Conservation (phyloP, 192 early-diverging fungal species). For the Coemansia aciculifera region DNA sequence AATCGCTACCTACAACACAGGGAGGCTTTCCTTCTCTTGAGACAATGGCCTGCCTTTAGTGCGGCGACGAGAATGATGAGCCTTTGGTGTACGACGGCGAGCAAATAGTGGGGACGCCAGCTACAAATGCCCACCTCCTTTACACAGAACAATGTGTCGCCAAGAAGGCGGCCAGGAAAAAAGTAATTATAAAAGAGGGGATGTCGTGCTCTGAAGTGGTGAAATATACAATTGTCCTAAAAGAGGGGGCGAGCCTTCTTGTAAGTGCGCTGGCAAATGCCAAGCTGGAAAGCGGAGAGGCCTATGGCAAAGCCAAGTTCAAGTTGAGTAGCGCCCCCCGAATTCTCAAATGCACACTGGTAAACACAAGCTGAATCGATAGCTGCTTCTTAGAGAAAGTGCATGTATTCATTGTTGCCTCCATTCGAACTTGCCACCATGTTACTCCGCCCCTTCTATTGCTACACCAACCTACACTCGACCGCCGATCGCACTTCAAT, state of each 20-base stretch:
- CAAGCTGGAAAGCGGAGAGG: conserved; percentile 11
- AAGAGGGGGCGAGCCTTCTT: not conserved
- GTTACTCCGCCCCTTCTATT: not conserved
- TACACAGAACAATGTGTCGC: conserved; percentile 37
- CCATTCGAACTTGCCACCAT: not conserved
- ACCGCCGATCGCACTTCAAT: not conserved
- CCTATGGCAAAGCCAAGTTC: conserved; percentile 13
- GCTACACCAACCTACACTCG: not conserved
- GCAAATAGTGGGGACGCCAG: not conserved
- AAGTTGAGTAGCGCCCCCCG: conserved; percentile 4
- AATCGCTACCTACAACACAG: not conserved
- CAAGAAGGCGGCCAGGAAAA: conserved; percentile 3
- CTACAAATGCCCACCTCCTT: conserved; percentile 12
- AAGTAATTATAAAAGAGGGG: not conserved
- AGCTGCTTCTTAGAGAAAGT: not conserved
- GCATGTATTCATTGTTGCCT: not conserved
- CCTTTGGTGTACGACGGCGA: not conserved
- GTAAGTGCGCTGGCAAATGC: not conserved
- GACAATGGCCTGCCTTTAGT: not conserved
- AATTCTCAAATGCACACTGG: not conserved
- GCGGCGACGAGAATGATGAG: not conserved
- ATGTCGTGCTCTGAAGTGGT: not conserved
- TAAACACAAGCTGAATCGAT: not conserved
- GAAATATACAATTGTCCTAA: not conserved
- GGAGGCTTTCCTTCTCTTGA: conserved; percentile 2